Conservation (phyloP, 805 yeast genomes). For the Vanderwaltozyma polyspora region DNA sequence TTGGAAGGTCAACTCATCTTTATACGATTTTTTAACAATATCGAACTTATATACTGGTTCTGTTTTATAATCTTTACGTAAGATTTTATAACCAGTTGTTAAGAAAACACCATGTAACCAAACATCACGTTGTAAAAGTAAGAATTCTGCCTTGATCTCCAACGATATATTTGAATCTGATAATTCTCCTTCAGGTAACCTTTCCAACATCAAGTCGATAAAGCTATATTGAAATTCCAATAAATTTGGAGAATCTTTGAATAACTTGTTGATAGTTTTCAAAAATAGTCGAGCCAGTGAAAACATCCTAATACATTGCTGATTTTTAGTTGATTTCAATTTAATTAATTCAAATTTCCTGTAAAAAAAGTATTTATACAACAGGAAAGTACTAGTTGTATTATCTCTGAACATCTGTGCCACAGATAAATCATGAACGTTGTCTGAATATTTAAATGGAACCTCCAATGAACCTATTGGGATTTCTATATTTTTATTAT, state of each 20-base stretch:
- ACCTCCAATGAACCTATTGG: constrained; percentile 15
- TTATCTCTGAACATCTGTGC: constrained; percentile 8
- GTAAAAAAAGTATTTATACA: constrained; percentile 16
- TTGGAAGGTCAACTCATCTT: constrained; percentile 15
- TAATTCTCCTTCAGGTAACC: constrained; percentile 4
- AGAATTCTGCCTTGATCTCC: constrained; percentile 32
- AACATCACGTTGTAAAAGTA: constrained; percentile 31
- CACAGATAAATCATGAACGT: constrained; percentile 4
- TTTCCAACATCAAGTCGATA: constrained; percentile 8
- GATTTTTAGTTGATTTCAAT: constrained; percentile 1
- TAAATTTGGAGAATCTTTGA: constrained; percentile 6
- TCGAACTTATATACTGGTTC: constrained; percentile 7
- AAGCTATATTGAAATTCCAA: constrained; percentile 17
- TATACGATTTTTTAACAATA: constrained; percentile 8
- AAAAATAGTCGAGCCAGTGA: constrained; percentile 6
- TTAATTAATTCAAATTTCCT: constrained; percentile 13
- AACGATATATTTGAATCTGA: constrained; percentile 1
- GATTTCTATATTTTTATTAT: constrained; percentile 2
- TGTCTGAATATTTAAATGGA: constrained; percentile 10
- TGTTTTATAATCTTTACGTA: constrained; percentile 5
- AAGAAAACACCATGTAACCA: constrained; percentile 22
- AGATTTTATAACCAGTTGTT: constrained; percentile 8
- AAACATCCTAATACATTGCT: constrained; percentile 1
- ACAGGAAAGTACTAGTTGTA: constrained; percentile 11
- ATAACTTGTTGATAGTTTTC: constrained; percentile 6